phyloP scores from a whole-genome alignment of 2,329 filamentous ascomycete species.

The Monilinia fructigena region DNA sequence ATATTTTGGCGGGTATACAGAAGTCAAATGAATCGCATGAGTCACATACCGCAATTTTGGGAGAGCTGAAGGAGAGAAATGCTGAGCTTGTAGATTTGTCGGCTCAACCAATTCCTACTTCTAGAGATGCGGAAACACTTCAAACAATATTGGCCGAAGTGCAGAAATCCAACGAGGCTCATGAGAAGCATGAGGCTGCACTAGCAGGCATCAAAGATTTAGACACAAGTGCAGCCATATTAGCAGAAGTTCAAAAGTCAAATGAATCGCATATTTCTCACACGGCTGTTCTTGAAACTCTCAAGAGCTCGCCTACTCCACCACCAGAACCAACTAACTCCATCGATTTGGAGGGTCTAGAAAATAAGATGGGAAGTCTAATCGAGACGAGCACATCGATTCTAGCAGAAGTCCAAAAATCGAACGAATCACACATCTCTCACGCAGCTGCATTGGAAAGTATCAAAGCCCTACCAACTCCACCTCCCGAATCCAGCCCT shows the following conservation, averaged over 20 bases:
- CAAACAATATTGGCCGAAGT: slow-evolving; percentile 28
- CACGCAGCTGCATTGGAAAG: slow-evolving; percentile 26
- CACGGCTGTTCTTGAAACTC: slow-evolving; percentile 24
- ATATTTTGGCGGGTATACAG: slow-evolving; percentile 35
- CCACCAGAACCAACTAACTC: slow-evolving; percentile 12
- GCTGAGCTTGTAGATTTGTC: not conserved
- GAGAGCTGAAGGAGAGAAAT: slow-evolving; percentile 26
- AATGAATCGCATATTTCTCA: slow-evolving; percentile 26
- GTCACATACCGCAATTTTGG: slow-evolving; percentile 30
- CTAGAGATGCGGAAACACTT: slow-evolving; percentile 18
- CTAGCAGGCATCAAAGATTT: slow-evolving; percentile 15
- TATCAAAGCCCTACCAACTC: slow-evolving; percentile 23
- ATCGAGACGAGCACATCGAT: slow-evolving; percentile 24
- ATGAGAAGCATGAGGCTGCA: slow-evolving; percentile 28
- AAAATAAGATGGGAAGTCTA: slow-evolving; percentile 23
- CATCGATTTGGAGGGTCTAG: slow-evolving; percentile 13
- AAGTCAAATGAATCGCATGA: slow-evolving; percentile 35
- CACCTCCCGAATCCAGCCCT: not conserved
- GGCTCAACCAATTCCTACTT: not conserved
- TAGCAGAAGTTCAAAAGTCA: slow-evolving; percentile 26
- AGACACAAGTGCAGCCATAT: slow-evolving; percentile 27
- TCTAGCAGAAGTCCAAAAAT: slow-evolving; percentile 24
- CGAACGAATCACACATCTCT: slow-evolving; percentile 23
- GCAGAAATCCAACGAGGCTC: slow-evolving; percentile 19
- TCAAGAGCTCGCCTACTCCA: slow-evolving; percentile 18